A percentile compares a stretch with the other conserved stretches of the same genome.
phyloP scores from a whole-genome alignment of 2,329 filamentous ascomycete genomes.

The Coleophoma crateriformis region DNA sequence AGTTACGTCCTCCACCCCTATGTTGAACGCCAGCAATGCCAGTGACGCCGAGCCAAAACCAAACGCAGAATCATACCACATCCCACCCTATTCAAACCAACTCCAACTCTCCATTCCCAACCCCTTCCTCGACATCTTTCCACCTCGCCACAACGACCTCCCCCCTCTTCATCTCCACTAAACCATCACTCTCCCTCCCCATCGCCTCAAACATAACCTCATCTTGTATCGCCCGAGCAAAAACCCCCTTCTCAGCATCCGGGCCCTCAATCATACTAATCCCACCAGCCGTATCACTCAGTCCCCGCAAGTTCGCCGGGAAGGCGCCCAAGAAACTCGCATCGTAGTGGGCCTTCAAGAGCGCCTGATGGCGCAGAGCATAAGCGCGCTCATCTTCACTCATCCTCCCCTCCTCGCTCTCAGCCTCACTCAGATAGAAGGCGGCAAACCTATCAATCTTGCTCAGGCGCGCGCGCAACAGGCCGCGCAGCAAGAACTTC shows the following conservation, averaged over 20 bases:
- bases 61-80: background rate
- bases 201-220: conserved; percentile 53
- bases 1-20: too few relatives aligned
- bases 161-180: conserved; percentile 51
- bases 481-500: conserved; percentile 83
- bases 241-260: conserved; percentile 76
- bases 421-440: background rate
- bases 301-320: conserved; percentile 68
- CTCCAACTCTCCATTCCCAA: conserved; percentile 51
- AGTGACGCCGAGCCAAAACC: background rate
- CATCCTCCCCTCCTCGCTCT: too few relatives aligned
- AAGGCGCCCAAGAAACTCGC: conserved; percentile 81
- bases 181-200: conserved; percentile 59
- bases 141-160: conserved; percentile 66
- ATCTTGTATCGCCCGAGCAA: conserved; percentile 61
- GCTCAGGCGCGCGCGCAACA: conserved; percentile 76
- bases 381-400: conserved; percentile 62
- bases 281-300: conserved; percentile 87
- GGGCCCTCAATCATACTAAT: conserved; percentile 90
- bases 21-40: too few relatives aligned
- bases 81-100: conserved; percentile 36
- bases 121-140: conserved; percentile 64
- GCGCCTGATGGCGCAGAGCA: conserved; percentile 74
- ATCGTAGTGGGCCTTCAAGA: conserved; percentile 80
- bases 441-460: conserved; percentile 53